A percentile compares a stretch with the other conserved stretches of the same genome.
Conservation (phyloP, 2,329 filamentous ascomycete species). For the Didymella keratinophila region DNA sequence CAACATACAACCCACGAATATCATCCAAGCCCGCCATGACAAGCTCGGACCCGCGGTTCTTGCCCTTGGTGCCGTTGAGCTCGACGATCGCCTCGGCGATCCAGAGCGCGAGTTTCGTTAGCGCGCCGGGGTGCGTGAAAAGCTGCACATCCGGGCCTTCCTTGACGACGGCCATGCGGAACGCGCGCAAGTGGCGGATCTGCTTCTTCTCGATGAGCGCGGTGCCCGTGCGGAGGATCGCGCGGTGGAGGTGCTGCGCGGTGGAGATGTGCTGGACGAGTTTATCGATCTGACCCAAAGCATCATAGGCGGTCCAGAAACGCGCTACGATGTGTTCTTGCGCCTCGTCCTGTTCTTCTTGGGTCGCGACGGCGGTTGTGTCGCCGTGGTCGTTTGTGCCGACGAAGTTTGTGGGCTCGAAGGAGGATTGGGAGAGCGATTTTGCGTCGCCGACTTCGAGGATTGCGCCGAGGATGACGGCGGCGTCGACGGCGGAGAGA, state of each 20-base stretch:
- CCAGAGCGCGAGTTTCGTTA: conserved; percentile 95
- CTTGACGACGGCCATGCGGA: conserved; percentile 94
- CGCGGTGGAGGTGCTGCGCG: conserved; percentile 87
- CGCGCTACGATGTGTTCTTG: conserved; percentile 59
- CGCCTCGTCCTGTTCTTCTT: conserved; percentile 41
- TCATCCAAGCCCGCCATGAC: conserved; percentile 93
- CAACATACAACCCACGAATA: conserved; percentile 83
- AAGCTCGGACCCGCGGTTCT: conserved; percentile 77
- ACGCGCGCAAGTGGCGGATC: conserved; percentile 89
- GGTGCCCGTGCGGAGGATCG: conserved; percentile 92
- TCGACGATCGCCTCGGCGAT: conserved; percentile 90
- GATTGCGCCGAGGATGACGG: conserved; percentile 89
- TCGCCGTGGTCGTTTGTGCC: conserved; percentile 36
- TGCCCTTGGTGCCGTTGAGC: conserved; percentile 77
- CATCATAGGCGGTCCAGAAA: conserved; percentile 68
- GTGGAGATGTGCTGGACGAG: conserved; percentile 79
- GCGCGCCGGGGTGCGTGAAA: conserved; percentile 89
- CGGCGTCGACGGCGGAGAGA: conserved; percentile 89
- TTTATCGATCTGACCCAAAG: conserved; percentile 66
- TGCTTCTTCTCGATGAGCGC: conserved; percentile 91
- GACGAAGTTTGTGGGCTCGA: conserved; percentile 44
- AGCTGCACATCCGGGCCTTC: conserved; percentile 91
- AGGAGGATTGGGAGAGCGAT: conserved; percentile 40
- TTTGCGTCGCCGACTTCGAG: conserved; percentile 82
- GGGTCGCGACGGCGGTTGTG: conserved; percentile 30